These are phyloP conservation scores for Ogataea pini DNA, from an alignment of 805 yeast genomes.

Conservation along the genomic window DNA sequence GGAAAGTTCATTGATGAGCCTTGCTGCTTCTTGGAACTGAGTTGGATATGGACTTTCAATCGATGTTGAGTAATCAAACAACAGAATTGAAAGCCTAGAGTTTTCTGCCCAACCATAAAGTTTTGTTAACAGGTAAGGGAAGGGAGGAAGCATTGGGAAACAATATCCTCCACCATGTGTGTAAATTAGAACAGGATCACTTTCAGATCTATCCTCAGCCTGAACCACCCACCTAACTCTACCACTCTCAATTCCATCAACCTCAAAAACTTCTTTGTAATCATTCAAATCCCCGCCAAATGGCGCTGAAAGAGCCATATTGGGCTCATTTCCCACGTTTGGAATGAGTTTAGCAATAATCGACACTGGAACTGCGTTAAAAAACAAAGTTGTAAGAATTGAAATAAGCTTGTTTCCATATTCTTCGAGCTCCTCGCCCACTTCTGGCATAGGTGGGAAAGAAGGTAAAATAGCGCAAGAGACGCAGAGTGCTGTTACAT, in stretches of 20 bases:
- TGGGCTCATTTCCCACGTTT: neutral
- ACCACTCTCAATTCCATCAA: conserved; percentile 29
- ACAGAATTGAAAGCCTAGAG: neutral
- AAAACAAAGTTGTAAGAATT: neutral
- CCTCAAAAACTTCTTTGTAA: conserved; percentile 3
- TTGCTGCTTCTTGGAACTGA: conserved; percentile 1
- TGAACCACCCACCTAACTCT: neutral
- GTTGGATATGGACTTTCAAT: neutral
- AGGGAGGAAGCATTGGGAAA: neutral
- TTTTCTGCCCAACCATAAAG: neutral
- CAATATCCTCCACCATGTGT: conserved; percentile 5
- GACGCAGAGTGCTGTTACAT: neutral
- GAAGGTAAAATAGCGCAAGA: neutral
- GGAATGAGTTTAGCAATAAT: neutral
- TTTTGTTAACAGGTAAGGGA: neutral
- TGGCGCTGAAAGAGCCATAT: neutral
- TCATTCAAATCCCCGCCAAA: neutral
- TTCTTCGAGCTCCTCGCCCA: conserved; percentile 1
- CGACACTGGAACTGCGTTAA: conserved; percentile 1
- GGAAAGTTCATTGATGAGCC: neutral
- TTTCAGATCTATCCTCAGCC: neutral
- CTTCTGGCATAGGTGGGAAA: neutral
- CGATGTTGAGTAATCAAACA: neutral
- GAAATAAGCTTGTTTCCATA: neutral
- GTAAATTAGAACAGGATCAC: conserved; percentile 5